Percentiles rank a stretch among this genome's conserved stretches.
phyloP scores from a whole-genome alignment of 2,329 filamentous ascomycete species.

The Alternaria infectoria region DNA sequence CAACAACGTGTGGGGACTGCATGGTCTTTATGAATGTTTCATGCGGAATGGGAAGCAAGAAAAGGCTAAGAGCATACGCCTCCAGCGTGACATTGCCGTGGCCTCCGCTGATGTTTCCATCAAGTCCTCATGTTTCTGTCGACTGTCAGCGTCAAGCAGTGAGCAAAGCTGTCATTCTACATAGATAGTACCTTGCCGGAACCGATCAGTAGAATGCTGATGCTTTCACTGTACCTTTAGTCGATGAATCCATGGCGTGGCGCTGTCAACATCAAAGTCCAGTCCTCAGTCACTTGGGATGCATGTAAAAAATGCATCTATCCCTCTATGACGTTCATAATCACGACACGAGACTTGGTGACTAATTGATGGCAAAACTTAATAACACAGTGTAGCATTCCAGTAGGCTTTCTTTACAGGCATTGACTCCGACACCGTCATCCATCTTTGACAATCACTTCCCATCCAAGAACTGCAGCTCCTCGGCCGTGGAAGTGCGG shows the following conservation, averaged over 20 bases:
- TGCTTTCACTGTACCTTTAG: background rate
- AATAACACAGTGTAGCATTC: background rate
- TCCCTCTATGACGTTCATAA: background rate
- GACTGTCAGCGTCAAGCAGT: background rate
- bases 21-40: conserved; percentile 3
- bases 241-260: background rate
- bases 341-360: background rate
- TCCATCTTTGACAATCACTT: background rate
- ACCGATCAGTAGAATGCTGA: background rate
- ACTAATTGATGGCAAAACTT: background rate
- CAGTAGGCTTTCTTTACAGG: background rate
- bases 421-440: background rate
- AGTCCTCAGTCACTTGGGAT: background rate
- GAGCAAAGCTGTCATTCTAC: background rate
- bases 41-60: background rate
- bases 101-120: background rate
- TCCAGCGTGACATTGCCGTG: background rate
- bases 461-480: background rate
- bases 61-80: background rate
- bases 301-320: background rate
- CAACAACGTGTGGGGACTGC: conserved; percentile 6
- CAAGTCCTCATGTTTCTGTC: background rate
- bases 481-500: background rate
- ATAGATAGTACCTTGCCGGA: background rate
- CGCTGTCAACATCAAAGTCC: background rate